These are phyloP conservation scores for Letharia lupina DNA, from an alignment of 495 filamentous ascomycete genomes.

Conservation along the genomic window DNA sequence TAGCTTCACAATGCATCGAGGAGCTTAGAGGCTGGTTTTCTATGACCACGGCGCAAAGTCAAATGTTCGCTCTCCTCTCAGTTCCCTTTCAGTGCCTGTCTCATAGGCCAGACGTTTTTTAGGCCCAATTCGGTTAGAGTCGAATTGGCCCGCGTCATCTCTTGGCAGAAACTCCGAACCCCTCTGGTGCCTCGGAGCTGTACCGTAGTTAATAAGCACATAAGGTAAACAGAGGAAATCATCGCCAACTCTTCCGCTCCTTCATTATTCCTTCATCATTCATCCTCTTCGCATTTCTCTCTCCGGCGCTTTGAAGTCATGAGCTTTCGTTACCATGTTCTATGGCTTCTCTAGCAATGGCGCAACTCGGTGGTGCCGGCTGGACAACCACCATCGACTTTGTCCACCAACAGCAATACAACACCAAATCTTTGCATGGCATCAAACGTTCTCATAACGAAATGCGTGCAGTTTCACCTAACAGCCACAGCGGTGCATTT, in stretches of 20 bases:
- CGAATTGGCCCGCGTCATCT: neutral
- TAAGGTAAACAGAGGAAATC: neutral
- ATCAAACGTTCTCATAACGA: constrained; percentile 16
- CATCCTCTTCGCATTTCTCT: neutral
- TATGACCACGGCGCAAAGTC: neutral
- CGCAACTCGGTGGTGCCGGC: neutral
- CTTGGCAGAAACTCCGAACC: neutral
- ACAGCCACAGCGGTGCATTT: neutral
- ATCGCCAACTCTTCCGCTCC: neutral
- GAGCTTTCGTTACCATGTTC: neutral
- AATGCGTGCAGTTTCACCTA: neutral
- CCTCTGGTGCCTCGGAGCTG: too few species aligned
- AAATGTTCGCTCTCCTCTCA: neutral
- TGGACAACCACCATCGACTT: constrained; percentile 14
- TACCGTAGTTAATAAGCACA: neutral
- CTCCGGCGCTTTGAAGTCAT: neutral
- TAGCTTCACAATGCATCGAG: neutral
- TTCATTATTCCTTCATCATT: neutral
- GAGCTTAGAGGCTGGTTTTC: neutral
- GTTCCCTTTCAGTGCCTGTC: neutral
- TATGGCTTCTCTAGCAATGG: neutral
- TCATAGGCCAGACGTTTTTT: constrained; percentile 3
- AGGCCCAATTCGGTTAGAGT: neutral
- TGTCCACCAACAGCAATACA: constrained; percentile 15
- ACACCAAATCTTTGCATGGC: constrained; percentile 3